These are phyloP conservation scores for Uncinocarpus reesii DNA, from an alignment of 2,329 filamentous ascomycete species.

Conservation along the genomic window DNA sequence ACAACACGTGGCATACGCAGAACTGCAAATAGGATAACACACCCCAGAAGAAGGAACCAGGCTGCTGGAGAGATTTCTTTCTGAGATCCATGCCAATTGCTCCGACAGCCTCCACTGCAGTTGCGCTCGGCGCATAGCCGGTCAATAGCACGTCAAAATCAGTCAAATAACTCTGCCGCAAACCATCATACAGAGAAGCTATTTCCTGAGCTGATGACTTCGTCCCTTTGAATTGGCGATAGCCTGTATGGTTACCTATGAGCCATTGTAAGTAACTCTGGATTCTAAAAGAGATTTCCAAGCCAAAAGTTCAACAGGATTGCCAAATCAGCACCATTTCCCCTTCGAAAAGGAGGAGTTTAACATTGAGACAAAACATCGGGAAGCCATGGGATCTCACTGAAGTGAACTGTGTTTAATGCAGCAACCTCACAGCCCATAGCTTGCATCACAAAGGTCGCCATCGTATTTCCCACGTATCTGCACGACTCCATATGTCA, in stretches of 20 bases:
- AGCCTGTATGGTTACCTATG: slow-evolving; percentile 87
- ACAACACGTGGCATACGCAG: neutral
- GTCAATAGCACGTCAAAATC: slow-evolving; percentile 91
- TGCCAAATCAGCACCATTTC: slow-evolving; percentile 7
- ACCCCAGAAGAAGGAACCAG: slow-evolving; percentile 84
- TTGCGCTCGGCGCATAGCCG: slow-evolving; percentile 83
- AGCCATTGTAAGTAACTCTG: neutral
- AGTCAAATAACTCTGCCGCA: slow-evolving; percentile 72
- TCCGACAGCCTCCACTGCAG: slow-evolving; percentile 73
- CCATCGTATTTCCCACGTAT: slow-evolving; percentile 97
- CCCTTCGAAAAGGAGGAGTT: neutral
- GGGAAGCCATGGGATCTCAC: slow-evolving; percentile 46
- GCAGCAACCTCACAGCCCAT: slow-evolving; percentile 88
- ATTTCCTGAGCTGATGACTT: slow-evolving; percentile 75
- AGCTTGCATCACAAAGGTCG: slow-evolving; percentile 85
- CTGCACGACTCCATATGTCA: slow-evolving; percentile 39
- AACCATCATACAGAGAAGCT: slow-evolving; percentile 68
- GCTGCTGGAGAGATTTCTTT: slow-evolving; percentile 49
- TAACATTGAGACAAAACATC: neutral
- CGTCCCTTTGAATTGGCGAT: slow-evolving; percentile 77
- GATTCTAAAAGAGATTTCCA: neutral
- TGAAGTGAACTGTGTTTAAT: slow-evolving; percentile 95
- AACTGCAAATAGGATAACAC: slow-evolving; percentile 19
- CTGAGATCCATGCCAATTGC: slow-evolving; percentile 72
- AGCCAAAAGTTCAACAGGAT: neutral